Conservation (phyloP, 257 asterid species). For the Solanum megistacrolobum region DNA sequence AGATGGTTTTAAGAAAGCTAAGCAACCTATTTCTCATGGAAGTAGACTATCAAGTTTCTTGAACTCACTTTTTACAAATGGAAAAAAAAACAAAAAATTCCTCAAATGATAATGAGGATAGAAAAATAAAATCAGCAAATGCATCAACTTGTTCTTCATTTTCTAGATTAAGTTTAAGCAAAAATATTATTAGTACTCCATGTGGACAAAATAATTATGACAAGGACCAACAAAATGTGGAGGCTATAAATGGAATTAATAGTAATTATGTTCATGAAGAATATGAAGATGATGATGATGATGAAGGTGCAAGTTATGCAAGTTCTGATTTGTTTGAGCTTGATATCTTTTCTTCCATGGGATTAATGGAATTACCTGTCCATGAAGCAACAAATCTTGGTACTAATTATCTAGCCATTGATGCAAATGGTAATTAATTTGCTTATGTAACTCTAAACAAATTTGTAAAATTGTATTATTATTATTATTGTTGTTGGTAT, state of each 20-base stretch:
- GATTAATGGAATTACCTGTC: conserved; percentile 54
- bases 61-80: conserved; percentile 48
- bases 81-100: conserved; percentile 35
- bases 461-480: no score
- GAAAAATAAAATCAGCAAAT: conserved; percentile 17
- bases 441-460: not conserved
- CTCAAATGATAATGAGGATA: not conserved
- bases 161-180: not conserved
- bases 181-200: not conserved
- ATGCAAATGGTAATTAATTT: conserved; percentile 1
- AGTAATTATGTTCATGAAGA: not conserved
- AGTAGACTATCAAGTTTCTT: conserved; percentile 63
- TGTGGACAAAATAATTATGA: not conserved
- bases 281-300: conserved; percentile 16
- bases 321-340: conserved; percentile 81
- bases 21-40: conserved; percentile 88
- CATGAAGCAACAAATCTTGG: conserved; percentile 54
- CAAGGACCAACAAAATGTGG: not conserved
- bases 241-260: not conserved
- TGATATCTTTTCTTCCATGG: conserved; percentile 46
- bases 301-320: conserved; percentile 56
- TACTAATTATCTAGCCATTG: conserved; percentile 4
- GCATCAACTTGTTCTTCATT: not conserved
- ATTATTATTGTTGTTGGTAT: no score
- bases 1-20: conserved; percentile 56